Conservation (phyloP, 2,329 filamentous ascomycete species). For the Fusarium sp. region DNA sequence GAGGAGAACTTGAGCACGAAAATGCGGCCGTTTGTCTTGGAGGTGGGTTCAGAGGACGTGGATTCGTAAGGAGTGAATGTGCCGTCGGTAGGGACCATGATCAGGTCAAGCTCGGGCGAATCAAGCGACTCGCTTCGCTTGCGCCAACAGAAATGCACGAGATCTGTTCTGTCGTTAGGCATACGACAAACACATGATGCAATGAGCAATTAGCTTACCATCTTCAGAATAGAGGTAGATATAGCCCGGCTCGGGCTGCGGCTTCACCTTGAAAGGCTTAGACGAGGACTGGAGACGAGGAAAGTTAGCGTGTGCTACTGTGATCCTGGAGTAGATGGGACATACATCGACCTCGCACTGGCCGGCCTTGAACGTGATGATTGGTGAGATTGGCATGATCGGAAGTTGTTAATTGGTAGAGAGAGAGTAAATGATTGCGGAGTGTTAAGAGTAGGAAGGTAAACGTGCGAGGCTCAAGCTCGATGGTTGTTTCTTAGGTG, state of each 20-base stretch:
- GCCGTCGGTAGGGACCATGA: slow-evolving; percentile 93
- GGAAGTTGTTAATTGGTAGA: slow-evolving; percentile 8
- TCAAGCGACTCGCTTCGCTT: slow-evolving; percentile 76
- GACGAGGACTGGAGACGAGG: slow-evolving; percentile 55
- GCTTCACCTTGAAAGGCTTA: slow-evolving; percentile 77
- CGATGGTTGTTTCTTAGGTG: slow-evolving; percentile 5
- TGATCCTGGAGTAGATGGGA: slow-evolving; percentile 7
- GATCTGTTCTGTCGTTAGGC: slow-evolving; percentile 64
- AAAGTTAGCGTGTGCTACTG: slow-evolving; percentile 33
- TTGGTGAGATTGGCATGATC: slow-evolving; percentile 81
- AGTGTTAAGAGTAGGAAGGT: slow-evolving; percentile 20
- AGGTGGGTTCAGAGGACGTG: slow-evolving; percentile 64
- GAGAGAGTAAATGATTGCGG: neutral
- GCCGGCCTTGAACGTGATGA: slow-evolving; percentile 97
- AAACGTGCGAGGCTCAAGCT: slow-evolving; percentile 12
- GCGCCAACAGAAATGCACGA: slow-evolving; percentile 98
- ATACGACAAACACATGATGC: neutral
- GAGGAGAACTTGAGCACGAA: slow-evolving; percentile 94
- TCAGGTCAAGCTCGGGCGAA: slow-evolving; percentile 84
- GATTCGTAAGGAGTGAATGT: slow-evolving; percentile 84
- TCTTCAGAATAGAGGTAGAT: slow-evolving; percentile 94
- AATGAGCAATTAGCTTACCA: slow-evolving; percentile 62
- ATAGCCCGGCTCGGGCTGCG: slow-evolving; percentile 80
- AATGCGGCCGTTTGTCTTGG: slow-evolving; percentile 86
- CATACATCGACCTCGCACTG: slow-evolving; percentile 85